Evolutionary conservation across 805 yeast genomes (phyloP).

Genomic region (Yarrowia deformans): DNA sequence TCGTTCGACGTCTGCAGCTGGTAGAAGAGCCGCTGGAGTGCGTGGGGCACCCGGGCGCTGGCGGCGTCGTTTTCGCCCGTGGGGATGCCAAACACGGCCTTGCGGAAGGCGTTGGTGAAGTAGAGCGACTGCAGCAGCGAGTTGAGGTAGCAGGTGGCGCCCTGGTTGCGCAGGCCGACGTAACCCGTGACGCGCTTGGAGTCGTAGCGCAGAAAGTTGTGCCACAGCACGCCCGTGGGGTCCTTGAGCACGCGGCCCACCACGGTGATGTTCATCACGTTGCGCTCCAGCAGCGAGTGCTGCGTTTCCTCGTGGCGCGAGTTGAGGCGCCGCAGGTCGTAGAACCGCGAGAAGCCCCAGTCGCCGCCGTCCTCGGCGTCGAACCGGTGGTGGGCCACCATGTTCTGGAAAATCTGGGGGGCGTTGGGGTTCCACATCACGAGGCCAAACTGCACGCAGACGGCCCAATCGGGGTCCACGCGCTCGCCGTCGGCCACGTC

Average conservation of each 20-base stretch:
- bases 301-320: constrained; percentile 51
- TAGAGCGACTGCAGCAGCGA: constrained; percentile 89
- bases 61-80: constrained; percentile 62
- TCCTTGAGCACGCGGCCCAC: constrained; percentile 81
- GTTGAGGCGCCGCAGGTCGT: constrained; percentile 61
- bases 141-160: constrained; percentile 97
- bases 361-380: constrained; percentile 72
- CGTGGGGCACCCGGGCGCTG: constrained; percentile 72
- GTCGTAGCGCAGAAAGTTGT: constrained; percentile 76
- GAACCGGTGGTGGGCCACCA: constrained; percentile 80
- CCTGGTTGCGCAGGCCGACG: constrained; percentile 94
- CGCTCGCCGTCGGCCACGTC: constrained; percentile 2
- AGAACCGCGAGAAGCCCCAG: constrained; percentile 92
- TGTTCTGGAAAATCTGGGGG: constrained; percentile 64
- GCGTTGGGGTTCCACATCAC: constrained; percentile 82
- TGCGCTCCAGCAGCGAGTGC: constrained; percentile 58
- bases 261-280: constrained; percentile 73
- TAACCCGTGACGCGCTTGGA: constrained; percentile 87
- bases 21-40: constrained; percentile 88
- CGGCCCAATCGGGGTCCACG: constrained; percentile 65
- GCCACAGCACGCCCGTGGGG: constrained; percentile 95
- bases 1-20: constrained; percentile 72
- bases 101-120: constrained; percentile 82
- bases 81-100: constrained; percentile 88
- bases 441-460: constrained; percentile 90